These are phyloP conservation scores for Candida sanyiensis DNA, from an alignment of 805 yeast species.

Conservation along the genomic window DNA sequence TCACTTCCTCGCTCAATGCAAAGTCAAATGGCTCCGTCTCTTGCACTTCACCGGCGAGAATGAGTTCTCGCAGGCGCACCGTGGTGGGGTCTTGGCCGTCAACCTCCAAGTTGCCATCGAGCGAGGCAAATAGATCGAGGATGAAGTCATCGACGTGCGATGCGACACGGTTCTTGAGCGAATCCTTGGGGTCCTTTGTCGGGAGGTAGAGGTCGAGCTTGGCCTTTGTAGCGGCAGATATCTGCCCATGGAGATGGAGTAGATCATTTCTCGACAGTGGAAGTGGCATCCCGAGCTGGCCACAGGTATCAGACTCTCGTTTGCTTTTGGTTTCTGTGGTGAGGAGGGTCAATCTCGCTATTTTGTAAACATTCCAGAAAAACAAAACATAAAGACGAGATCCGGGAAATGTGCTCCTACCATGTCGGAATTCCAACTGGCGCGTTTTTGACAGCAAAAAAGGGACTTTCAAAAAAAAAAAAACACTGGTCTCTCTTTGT, in stretches of 20 bases:
- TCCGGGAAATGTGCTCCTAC: too few species aligned
- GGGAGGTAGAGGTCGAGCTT: constrained; percentile 48
- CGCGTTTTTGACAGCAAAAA: too few species aligned
- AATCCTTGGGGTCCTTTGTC: constrained; percentile 34
- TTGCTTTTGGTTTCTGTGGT: constrained; percentile 3
- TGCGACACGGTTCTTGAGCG: constrained; percentile 40
- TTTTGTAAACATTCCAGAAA: too few species aligned
- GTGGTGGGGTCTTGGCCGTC: constrained; percentile 40
- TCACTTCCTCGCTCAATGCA: constrained; percentile 51
- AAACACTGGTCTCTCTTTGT: too few species aligned
- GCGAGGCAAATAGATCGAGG: constrained; percentile 49
- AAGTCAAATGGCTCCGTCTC: constrained; percentile 68
- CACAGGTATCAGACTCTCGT: too few species aligned
- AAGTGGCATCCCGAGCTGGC: constrained; percentile 7
- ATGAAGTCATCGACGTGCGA: constrained; percentile 40
- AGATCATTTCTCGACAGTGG: constrained; percentile 48
- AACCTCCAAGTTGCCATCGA: constrained; percentile 48
- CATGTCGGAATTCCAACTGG: too few species aligned
- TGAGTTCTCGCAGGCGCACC: constrained; percentile 11
- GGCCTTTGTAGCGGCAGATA: constrained; percentile 36
- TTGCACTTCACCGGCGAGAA: constrained; percentile 7
- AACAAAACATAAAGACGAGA: too few species aligned
- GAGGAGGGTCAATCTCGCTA: too few species aligned
- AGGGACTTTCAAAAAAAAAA: too few species aligned
- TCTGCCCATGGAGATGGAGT: constrained; percentile 39